Conservation (phyloP, 345 rosid species). For the Erysimum cheiranthoides region DNA sequence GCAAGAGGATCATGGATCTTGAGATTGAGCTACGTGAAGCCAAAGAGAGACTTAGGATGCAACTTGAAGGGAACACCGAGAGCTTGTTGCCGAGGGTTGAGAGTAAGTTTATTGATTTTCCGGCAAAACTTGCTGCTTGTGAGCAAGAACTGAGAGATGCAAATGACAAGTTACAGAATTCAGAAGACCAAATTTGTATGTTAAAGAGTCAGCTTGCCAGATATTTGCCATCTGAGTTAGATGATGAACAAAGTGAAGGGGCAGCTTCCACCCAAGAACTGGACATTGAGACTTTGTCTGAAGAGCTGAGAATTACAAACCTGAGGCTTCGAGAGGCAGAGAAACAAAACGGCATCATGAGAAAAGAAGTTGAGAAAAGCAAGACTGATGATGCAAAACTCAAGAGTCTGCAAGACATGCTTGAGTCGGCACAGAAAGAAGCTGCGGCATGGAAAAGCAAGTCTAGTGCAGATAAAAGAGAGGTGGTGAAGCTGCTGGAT, state of each 20-base stretch:
- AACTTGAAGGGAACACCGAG: slow-evolving; percentile 55
- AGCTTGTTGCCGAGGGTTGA: slow-evolving; percentile 44
- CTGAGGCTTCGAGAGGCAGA: slow-evolving; percentile 64
- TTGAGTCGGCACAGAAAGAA: slow-evolving; percentile 65
- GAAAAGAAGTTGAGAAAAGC: slow-evolving; percentile 55
- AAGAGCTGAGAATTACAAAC: slow-evolving; percentile 62
- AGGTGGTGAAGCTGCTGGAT: slow-evolving; percentile 63
- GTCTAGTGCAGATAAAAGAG: slow-evolving; percentile 61
- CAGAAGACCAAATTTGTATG: slow-evolving; percentile 58
- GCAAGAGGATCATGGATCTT: slow-evolving; percentile 56
- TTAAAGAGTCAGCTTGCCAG: slow-evolving; percentile 63
- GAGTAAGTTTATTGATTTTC: slow-evolving; percentile 47
- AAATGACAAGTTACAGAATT: slow-evolving; percentile 55
- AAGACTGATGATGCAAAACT: slow-evolving; percentile 43
- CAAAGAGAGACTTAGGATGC: slow-evolving; percentile 60
- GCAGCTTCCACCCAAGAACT: slow-evolving; percentile 43
- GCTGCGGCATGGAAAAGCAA: slow-evolving; percentile 60
- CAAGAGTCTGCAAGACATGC: slow-evolving; percentile 52
- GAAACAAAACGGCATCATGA: slow-evolving; percentile 58
- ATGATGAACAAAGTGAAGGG: slow-evolving; percentile 47
- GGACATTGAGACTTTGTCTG: slow-evolving; percentile 49
- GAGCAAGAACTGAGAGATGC: slow-evolving; percentile 66
- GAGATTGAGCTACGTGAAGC: slow-evolving; percentile 66
- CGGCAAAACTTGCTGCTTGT: slow-evolving; percentile 52
- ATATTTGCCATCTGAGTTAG: slow-evolving; percentile 42